A percentile compares a stretch with the other conserved stretches of the same genome.
These are phyloP conservation scores for Lipomyces chichibuensis DNA, from an alignment of 805 yeast genomes.

Conservation along the genomic window DNA sequence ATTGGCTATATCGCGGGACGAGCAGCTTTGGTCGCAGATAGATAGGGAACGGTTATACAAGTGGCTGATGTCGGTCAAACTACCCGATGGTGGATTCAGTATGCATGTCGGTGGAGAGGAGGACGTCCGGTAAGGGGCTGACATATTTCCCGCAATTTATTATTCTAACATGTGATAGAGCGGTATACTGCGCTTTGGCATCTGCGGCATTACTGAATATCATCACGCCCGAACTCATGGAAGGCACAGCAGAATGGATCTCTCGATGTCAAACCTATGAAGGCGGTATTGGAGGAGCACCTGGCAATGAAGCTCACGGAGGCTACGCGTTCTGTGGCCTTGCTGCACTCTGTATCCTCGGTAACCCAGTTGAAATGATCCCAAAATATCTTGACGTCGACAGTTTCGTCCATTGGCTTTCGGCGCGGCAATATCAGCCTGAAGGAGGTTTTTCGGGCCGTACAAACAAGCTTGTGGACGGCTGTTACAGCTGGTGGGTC, in stretches of 20 bases:
- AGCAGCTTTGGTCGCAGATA: constrained; percentile 49
- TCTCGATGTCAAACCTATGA: constrained; percentile 81
- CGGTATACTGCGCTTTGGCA: constrained; percentile 83
- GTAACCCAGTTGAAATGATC: constrained; percentile 45
- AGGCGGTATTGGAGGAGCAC: constrained; percentile 91
- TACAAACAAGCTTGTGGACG: constrained; percentile 91
- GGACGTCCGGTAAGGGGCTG: constrained; percentile 50
- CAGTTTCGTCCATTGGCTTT: constrained; percentile 63
- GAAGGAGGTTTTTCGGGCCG: constrained; percentile 93
- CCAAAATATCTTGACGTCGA: constrained; percentile 52
- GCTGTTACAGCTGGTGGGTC: constrained; percentile 95
- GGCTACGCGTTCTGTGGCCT: constrained; percentile 94
- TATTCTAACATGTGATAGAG: constrained; percentile 53
- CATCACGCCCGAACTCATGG: constrained; percentile 60
- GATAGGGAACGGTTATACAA: constrained; percentile 54
- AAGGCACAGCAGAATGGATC: constrained; percentile 63
- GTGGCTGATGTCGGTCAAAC: constrained; percentile 72
- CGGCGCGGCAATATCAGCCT: constrained; percentile 64
- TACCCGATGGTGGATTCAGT: constrained; percentile 70
- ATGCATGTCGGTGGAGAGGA: constrained; percentile 80
- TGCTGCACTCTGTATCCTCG: constrained; percentile 59
- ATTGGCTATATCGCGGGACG: constrained; percentile 53
- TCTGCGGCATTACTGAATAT: constrained; percentile 69
- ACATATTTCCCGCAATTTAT: not conserved
- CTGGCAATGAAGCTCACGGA: constrained; percentile 91